Percentiles rank a stretch among this genome's conserved stretches.
phyloP scores from a whole-genome alignment of 2,329 filamentous ascomycete species.

The Purpureocillium lavendulum region DNA sequence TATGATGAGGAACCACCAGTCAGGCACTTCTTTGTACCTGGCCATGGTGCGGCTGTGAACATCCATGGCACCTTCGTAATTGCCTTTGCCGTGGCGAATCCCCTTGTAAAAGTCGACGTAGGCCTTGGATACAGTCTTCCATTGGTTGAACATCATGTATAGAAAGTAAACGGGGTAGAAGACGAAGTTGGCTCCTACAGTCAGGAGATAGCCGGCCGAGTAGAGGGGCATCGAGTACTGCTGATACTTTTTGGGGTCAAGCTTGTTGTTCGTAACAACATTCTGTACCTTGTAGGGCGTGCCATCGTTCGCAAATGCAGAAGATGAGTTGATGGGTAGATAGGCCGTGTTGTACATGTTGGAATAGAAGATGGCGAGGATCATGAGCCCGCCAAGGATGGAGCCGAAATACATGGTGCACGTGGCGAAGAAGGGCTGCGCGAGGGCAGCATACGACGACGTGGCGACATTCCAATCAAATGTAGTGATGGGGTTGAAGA shows the following conservation, averaged over 20 bases:
- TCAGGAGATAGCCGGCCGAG: conserved; percentile 31
- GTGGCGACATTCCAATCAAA: conserved; percentile 33
- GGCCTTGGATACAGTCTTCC: conserved; percentile 19
- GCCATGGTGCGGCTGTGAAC: conserved; percentile 31
- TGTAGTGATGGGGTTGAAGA: conserved; percentile 25
- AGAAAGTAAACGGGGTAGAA: conserved; percentile 35
- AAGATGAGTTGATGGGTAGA: conserved; percentile 35
- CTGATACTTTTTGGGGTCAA: conserved; percentile 29
- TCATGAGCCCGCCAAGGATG: conserved; percentile 26
- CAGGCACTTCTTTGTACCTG: conserved; percentile 33
- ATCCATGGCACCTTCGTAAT: conserved; percentile 32
- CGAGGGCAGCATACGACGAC: conserved; percentile 26
- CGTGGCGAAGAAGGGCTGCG: conserved; percentile 28
- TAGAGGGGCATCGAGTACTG: conserved; percentile 36
- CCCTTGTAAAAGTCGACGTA: conserved; percentile 30
- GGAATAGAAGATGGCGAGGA: conserved; percentile 31
- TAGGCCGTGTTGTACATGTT: conserved; percentile 36
- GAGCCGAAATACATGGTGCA: conserved; percentile 26
- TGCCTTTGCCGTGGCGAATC: conserved; percentile 27
- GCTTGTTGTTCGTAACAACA: conserved; percentile 26
- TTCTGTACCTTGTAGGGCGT: conserved; percentile 23
- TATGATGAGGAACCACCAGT: conserved; percentile 38
- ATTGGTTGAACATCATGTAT: conserved; percentile 30
- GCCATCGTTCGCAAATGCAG: conserved; percentile 33
- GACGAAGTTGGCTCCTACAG: conserved; percentile 31